Conservation (phyloP, 208 protist species). For the Sergeia podlipaevii region DNA sequence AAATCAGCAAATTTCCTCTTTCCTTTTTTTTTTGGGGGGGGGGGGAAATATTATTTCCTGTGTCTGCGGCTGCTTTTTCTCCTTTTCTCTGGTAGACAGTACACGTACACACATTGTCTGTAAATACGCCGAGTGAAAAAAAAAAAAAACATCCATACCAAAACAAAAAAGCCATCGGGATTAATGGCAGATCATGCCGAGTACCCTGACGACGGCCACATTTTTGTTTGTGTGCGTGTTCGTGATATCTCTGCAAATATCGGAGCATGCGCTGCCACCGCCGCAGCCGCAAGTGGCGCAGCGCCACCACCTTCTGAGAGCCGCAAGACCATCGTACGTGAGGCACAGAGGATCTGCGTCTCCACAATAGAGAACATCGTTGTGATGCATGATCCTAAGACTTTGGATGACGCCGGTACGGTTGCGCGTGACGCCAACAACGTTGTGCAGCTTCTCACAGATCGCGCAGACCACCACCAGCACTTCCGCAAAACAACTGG, state of each 20-base stretch:
- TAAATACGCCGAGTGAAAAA: no score
- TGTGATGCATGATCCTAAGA: constrained; percentile 65
- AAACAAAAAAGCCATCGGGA: not conserved
- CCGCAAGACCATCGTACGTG: constrained; percentile 15
- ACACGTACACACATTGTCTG: no score
- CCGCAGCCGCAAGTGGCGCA: constrained; percentile 9
- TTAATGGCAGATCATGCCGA: not conserved
- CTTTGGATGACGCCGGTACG: constrained; percentile 37
- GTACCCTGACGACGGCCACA: constrained; percentile 71
- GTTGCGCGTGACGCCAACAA: constrained; percentile 57
- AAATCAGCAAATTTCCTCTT: not conserved
- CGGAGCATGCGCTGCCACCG: constrained; percentile 9
- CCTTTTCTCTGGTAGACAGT: no score
- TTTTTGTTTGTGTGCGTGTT: constrained; percentile 73
- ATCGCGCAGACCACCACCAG: constrained; percentile 13
- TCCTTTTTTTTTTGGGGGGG: no score
- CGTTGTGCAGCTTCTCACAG: constrained; percentile 55
- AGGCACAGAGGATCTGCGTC: constrained; percentile 58
- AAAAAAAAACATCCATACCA: constrained; percentile 16
- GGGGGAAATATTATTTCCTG: no score
- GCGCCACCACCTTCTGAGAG: no score
- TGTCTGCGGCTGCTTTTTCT: no score
- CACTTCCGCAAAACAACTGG: constrained; percentile 16
- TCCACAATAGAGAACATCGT: constrained; percentile 72
- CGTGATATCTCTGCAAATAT: constrained; percentile 41